Conservation (phyloP, 306 rosid species). For the Canavalia ensiformis region DNA sequence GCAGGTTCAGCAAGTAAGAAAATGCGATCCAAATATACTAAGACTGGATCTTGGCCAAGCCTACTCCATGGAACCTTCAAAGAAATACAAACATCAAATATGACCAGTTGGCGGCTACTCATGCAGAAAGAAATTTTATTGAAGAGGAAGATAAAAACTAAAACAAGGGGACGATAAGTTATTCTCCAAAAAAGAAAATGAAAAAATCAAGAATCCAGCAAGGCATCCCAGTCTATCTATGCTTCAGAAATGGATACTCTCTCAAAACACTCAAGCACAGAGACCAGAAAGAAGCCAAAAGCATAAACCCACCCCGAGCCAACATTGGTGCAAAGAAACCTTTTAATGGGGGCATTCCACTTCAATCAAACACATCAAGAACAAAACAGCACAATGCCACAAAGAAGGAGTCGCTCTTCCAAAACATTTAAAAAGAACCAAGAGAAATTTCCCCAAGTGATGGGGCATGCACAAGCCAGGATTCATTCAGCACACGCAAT, state of each 20-base stretch:
- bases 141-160: slow-evolving; percentile 9
- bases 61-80: slow-evolving; percentile 98
- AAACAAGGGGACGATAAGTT: slow-evolving; percentile 10
- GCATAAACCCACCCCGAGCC: background rate
- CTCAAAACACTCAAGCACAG: background rate
- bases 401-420: slow-evolving; percentile 8
- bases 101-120: background rate
- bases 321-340: background rate
- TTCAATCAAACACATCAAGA: background rate
- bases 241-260: background rate
- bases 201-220: slow-evolving; percentile 14
- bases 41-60: slow-evolving; percentile 98
- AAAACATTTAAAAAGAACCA: background rate
- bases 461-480: background rate
- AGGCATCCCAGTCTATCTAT: background rate
- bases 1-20: slow-evolving; percentile 97
- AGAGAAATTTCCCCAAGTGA: background rate
- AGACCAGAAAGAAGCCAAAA: slow-evolving; percentile 1
- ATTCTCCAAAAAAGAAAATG: slow-evolving; percentile 6
- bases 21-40: slow-evolving; percentile 90
- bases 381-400: background rate
- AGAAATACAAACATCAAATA: slow-evolving; percentile 43
- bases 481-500: background rate
- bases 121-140: background rate
- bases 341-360: background rate